These are phyloP conservation scores for Pezicula neosporulosa DNA, from an alignment of 2,329 filamentous ascomycete species.

Conservation along the genomic window DNA sequence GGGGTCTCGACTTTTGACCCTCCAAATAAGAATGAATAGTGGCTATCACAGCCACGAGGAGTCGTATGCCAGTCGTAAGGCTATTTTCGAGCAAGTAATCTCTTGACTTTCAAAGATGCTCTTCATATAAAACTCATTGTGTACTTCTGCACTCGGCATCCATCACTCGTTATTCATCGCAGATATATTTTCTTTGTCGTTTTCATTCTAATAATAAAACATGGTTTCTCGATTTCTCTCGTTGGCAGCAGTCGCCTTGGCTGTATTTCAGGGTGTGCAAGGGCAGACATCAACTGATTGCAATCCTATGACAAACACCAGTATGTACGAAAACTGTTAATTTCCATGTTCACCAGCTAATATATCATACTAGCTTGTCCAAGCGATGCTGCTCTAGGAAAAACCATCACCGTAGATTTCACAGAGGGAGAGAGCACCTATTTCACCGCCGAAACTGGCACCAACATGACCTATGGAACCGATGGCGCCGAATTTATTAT, in stretches of 20 bases:
- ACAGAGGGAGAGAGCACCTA: conserved; percentile 55
- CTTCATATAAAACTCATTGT: too few relatives aligned
- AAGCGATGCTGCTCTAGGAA: conserved; percentile 66
- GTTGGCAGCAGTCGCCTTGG: neutral
- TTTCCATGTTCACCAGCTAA: neutral
- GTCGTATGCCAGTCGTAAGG: too few relatives aligned
- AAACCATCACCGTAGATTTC: conserved; percentile 60
- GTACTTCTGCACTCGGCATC: too few relatives aligned
- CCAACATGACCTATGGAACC: conserved; percentile 51
- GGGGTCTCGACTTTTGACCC: too few relatives aligned
- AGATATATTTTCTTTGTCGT: too few relatives aligned
- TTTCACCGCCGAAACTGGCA: conserved; percentile 54
- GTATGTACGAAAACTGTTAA: neutral
- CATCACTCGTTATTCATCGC: too few relatives aligned
- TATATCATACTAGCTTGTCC: conserved; percentile 46
- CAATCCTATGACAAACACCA: neutral
- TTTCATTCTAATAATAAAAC: neutral
- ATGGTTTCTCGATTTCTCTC: neutral
- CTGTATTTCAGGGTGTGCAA: neutral
- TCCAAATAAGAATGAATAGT: too few relatives aligned
- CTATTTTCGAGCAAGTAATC: too few relatives aligned
- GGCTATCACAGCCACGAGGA: too few relatives aligned
- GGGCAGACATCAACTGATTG: neutral
- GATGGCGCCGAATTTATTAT: conserved; percentile 73
- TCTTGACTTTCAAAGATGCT: too few relatives aligned